Evolutionary conservation across 441 rosid genomes (phyloP), one percentile per base, ranked within the genome.

Genomic region (Adansonia gregorii): DNA sequence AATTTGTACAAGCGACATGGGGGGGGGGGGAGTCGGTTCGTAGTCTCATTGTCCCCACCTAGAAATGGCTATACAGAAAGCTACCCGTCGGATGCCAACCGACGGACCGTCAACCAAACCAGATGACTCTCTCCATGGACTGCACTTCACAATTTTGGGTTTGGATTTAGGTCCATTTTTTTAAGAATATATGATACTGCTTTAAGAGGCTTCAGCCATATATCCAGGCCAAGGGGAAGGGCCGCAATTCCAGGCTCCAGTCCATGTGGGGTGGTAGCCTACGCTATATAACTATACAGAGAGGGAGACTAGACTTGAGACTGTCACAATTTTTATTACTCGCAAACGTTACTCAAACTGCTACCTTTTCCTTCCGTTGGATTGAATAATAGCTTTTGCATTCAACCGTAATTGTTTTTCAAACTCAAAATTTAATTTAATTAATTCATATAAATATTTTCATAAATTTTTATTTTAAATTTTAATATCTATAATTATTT

Each of bases 71-170:
- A 27, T 31, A 10, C 45, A 14, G 83, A 83, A 78, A 78, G 85
- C 63, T 71, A 81, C 82, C 76, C 71, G 71, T 81, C 80, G 52
- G 72, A 74, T 76, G 76, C 76, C 8, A 76, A 61, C 78, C 83
- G 84, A 76, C 81, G 78, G 81, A 68, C 83, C 80, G 75, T 69
- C 74, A 49, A 78, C 77, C 84, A 74, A 27, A 69, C 80, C 79
- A 79, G 35, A 27, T 9, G 27, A 55, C 22, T n/a, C 24, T 15
- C 45, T 49, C 4, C 10, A 4, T 51, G 7, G 17, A 14, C n/a
- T 9, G 35, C 35, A 27, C 35, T 27, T 27, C 35, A 27, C 35
- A 27, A 27, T 1, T 3, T 58, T 43, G 63, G 74, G 67, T 0
- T 9, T 45, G 55, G 82, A 58, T 66, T n/a, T 54, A 39, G 58